These are phyloP conservation scores for Ramaria rubella DNA, from an alignment of 768 basidiomycete species.

Conservation along the genomic window DNA sequence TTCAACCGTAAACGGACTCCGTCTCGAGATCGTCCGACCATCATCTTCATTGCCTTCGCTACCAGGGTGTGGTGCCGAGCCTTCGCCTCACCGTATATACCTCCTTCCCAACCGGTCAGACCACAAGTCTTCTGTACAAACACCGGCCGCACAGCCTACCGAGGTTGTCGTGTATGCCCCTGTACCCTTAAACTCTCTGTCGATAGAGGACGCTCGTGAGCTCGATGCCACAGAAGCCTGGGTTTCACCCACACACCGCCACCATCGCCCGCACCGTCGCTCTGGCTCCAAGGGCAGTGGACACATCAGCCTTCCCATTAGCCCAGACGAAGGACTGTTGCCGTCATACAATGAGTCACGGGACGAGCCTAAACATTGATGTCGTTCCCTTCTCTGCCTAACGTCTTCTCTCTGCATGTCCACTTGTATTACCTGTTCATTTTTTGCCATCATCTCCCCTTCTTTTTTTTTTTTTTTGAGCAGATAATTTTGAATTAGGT, in stretches of 20 bases:
- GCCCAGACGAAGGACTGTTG: slow-evolving; percentile 40
- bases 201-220: slow-evolving; percentile 43
- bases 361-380: not conserved
- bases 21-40: slow-evolving; percentile 25
- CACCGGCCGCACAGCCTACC: slow-evolving; percentile 8
- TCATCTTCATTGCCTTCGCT: slow-evolving; percentile 14
- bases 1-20: not conserved
- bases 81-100: slow-evolving; percentile 52
- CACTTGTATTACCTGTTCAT: not conserved
- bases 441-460: not conserved
- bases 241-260: slow-evolving; percentile 32
- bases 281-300: slow-evolving; percentile 22
- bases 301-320: slow-evolving; percentile 33
- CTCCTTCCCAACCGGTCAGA: slow-evolving; percentile 43
- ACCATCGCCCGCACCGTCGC: slow-evolving; percentile 25
- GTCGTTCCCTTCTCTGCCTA: not conserved
- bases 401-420: not conserved
- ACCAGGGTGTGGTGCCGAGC: slow-evolving; percentile 18
- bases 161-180: slow-evolving; percentile 60
- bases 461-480: not conserved
- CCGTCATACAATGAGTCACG: slow-evolving; percentile 20
- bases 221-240: slow-evolving; percentile 55
- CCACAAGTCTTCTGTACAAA: slow-evolving; percentile 13
- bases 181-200: slow-evolving; percentile 49
- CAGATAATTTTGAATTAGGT: not conserved